These are phyloP conservation scores for Cyberlindnera samutprakarnensis DNA, from an alignment of 805 yeast genomes.

Conservation along the genomic window DNA sequence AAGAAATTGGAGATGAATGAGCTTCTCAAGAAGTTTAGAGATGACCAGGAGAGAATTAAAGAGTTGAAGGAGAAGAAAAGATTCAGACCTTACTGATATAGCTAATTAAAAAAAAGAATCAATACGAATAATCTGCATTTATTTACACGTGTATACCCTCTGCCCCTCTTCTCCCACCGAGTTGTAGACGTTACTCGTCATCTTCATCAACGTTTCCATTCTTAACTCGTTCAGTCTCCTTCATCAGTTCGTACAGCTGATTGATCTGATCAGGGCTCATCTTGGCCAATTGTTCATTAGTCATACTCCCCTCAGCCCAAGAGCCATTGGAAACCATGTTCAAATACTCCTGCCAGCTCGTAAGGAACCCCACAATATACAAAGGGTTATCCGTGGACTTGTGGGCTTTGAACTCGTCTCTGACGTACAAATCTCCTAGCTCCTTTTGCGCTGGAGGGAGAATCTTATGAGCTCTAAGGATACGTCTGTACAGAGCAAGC, in stretches of 20 bases:
- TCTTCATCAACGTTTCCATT: conserved; percentile 9
- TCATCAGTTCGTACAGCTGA: conserved; percentile 79
- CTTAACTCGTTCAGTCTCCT: conserved; percentile 40
- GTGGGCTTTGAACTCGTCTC: conserved; percentile 84
- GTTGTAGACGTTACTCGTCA: too few species aligned
- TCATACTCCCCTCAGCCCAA: conserved; percentile 60
- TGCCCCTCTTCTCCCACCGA: neutral
- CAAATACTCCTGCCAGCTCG: conserved; percentile 90
- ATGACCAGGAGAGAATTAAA: conserved; percentile 81
- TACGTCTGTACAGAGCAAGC: conserved; percentile 64
- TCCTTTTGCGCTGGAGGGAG: conserved; percentile 66
- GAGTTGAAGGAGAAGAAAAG: conserved; percentile 72
- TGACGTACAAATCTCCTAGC: conserved; percentile 86
- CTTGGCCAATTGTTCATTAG: conserved; percentile 59
- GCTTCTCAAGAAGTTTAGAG: conserved; percentile 72
- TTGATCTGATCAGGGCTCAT: conserved; percentile 84
- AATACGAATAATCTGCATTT: neutral
- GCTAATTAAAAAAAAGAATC: conserved; percentile 2
- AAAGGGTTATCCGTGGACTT: conserved; percentile 77
- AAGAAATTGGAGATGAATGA: conserved; percentile 92
- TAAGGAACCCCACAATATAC: conserved; percentile 87
- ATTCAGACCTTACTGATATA: conserved; percentile 84
- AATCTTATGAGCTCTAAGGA: conserved; percentile 68
- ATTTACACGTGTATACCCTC: neutral
- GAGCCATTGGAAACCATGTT: conserved; percentile 48